Evolutionary conservation across 345 rosid species (phyloP), one percentile per base, ranked within the genome.

Genomic region (Brassica rapa): DNA sequence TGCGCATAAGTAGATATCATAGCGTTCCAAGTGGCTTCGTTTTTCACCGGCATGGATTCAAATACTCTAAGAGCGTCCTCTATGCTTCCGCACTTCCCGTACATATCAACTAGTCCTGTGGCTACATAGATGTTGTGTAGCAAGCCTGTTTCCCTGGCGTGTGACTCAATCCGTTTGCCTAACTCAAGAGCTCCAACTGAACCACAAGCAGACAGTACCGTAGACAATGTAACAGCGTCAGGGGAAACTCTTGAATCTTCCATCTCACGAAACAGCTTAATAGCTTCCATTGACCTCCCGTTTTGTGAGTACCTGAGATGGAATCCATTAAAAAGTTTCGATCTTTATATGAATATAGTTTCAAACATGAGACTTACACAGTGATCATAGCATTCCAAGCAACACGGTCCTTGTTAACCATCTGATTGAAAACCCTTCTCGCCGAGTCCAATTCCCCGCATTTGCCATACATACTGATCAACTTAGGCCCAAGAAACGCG

Each of bases 341-440:
- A 2, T 30, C 62, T 56, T 60, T 21, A 57, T 7, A 25, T 4
- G 16, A 59, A 59, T 25, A 41, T 7, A 35, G 41, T 35, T 33
- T 33, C 37, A 33, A 33, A 63, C 32, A 7, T 32, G 0, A 33
- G 4, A 78, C 77, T 79, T 88, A 93, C 93, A 89, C 91, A 1
- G 95, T 85, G 83, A 92, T 87, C 93, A 92, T 86, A 72, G 97
- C 93, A 85, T 92, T 94, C 97, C 98, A 94, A 71, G 87, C 70
- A 75, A 88, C 82, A 33, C 86, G 80, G 82, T 92, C 97, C 79
- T 85, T 90, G n/a, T 46, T 79, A 35, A 11, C 66, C 86, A 94
- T 87, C 30, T 74, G 82, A 87, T 87, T 89, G 78, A 92, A 94
- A 62, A 89, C 81, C 82, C 88, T 86, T 83, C 88, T 88, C 0